Evolutionary conservation across 1,139 yeast species (phyloP).

Genomic region (Saccharomycopsis crataegensis): DNA sequence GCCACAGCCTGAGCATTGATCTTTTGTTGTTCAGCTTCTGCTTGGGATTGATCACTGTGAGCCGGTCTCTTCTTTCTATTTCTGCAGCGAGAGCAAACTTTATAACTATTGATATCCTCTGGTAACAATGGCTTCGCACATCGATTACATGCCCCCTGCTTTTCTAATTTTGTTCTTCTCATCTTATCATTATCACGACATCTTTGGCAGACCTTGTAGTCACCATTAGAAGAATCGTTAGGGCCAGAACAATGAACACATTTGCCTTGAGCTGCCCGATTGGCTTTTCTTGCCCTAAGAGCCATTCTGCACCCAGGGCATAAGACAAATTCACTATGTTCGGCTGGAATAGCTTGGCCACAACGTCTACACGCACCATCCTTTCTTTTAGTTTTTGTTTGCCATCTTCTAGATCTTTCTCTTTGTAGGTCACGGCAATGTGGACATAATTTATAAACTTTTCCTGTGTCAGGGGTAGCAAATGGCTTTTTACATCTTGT

Average conservation of each 20-base stretch:
- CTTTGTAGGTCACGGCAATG: slow-evolving; percentile 61
- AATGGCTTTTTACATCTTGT: slow-evolving; percentile 56
- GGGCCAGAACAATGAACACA: slow-evolving; percentile 67
- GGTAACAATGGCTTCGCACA: slow-evolving; percentile 45
- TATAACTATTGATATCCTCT: slow-evolving; percentile 43
- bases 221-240: slow-evolving; percentile 35
- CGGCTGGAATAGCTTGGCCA: slow-evolving; percentile 45
- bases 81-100: slow-evolving; percentile 49
- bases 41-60: neutral
- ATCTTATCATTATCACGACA: slow-evolving; percentile 57
- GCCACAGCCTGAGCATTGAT: slow-evolving; percentile 1
- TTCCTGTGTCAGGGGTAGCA: slow-evolving; percentile 39
- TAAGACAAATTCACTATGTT: slow-evolving; percentile 45
- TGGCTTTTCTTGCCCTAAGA: slow-evolving; percentile 47
- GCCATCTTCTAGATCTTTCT: slow-evolving; percentile 59
- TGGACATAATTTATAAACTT: slow-evolving; percentile 48
- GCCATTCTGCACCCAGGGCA: slow-evolving; percentile 54
- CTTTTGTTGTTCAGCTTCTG: neutral
- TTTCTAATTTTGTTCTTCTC: slow-evolving; percentile 48
- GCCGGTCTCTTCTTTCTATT: slow-evolving; percentile 39
- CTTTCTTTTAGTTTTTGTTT: slow-evolving; percentile 49
- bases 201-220: slow-evolving; percentile 53
- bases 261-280: slow-evolving; percentile 53
- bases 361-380: slow-evolving; percentile 60
- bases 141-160: slow-evolving; percentile 53